Base-by-base conservation (phyloP, 2,329 filamentous ascomycete genomes). In the Teratosphaeria gauchensis region DNA sequence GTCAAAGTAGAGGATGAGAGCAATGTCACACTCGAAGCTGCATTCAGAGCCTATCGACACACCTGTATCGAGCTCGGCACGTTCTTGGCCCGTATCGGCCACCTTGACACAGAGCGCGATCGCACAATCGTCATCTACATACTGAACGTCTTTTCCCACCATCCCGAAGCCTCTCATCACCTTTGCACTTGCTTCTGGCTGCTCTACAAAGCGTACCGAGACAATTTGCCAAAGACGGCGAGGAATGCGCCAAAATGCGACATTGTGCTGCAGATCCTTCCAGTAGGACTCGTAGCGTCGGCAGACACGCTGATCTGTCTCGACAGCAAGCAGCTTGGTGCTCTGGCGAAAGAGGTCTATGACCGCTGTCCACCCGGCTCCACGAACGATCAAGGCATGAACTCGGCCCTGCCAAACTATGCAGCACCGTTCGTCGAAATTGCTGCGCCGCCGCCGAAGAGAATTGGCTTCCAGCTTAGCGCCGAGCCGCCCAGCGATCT, bases 231-330 rank as follows among this genome's bases (percentile, higher is more conserved):
- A 61, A 84, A 88, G 61, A 73, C 80, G 8, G 87, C 86, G 65
- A 79, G 78, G 21, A 69, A 81, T 30, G 55, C 61, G 53, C 54
- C 58, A 53, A 56, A 56, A 69, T 74, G 58, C 54, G 88, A 92
- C 58, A 69, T 94, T n/a, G 85, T 90, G 3, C 75, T 95, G 19
- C 90, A 95, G 68, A 79, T 95, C 1, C 75, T 95, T 1, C 86
- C 90, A 0, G 78, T 86, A 16, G 82, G 84, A 58, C 77, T 85
- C n/a, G 73, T 94, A 8, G 84, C 86, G 7, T 86, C 84, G 0
- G 77, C 83, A 3, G 80, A 81, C 1, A 79, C 80, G 1, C 73
- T 91, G 14, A 80, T 85, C 1, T 78, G 88, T n/a, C 81, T 85
- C 1, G 78, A 82, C 1, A 81, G 84, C 0, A 70, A 74, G 4